phyloP scores from a whole-genome alignment of 495 filamentous ascomycete species.

The Penicillium desertorum region DNA sequence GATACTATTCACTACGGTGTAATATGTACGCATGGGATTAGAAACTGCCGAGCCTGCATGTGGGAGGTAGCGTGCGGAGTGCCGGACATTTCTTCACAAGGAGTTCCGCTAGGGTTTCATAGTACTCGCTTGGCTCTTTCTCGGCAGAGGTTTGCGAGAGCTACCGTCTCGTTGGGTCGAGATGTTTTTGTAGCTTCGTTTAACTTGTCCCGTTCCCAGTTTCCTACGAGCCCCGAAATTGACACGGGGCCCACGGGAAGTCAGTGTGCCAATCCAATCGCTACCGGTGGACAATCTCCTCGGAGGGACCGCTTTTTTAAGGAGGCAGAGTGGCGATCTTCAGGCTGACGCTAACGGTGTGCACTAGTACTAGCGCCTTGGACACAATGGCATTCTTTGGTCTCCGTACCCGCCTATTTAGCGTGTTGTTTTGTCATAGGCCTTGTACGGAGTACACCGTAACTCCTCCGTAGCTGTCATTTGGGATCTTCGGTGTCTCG shows the following conservation, averaged over 20 bases:
- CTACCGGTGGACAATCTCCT: background rate
- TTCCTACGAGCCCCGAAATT: conserved; percentile 1
- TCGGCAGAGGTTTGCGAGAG: background rate
- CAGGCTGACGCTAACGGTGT: background rate
- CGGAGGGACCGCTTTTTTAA: background rate
- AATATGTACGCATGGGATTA: background rate
- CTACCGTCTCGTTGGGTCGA: conserved; percentile 1
- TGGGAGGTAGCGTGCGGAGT: background rate
- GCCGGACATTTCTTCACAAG: background rate
- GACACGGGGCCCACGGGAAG: background rate
- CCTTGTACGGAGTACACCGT: too few species aligned
- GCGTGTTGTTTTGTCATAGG: too few species aligned
- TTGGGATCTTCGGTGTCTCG: too few species aligned
- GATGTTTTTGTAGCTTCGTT: background rate
- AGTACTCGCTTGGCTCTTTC: background rate
- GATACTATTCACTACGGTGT: background rate
- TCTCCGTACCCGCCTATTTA: background rate
- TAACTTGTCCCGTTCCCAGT: background rate
- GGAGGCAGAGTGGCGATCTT: background rate
- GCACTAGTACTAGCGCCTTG: background rate
- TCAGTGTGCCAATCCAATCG: background rate
- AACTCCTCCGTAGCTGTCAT: too few species aligned
- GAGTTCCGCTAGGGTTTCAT: background rate
- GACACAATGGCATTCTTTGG: background rate
- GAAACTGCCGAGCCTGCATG: background rate